Base-by-base conservation (phyloP, 768 basidiomycete genomes). In the Leccinum aurantiacum region DNA sequence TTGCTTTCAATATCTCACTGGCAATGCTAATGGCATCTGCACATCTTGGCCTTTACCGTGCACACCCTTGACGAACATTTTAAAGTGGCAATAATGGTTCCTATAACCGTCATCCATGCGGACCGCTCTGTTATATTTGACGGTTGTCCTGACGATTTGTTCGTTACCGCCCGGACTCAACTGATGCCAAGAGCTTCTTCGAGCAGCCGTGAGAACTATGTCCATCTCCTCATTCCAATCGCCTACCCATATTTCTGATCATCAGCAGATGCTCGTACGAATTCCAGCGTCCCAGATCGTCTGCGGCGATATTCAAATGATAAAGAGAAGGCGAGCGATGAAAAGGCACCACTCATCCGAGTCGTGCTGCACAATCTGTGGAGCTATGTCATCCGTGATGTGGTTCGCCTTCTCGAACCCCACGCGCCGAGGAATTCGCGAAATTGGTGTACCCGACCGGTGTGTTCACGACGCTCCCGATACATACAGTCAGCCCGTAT, bases 391-490 rank as follows among this genome's bases (percentile, higher is more conserved):
- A 65, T 71, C 13, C n/a, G 50, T 24, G 61, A 62, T 2, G 63
- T 74, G 5, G 63, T 65, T 17, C 35, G 60, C 22, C 15, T 48
- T 37, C 65, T 75, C 24, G 52, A 57, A 29, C 59, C 33, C 6
- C 60, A 56, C 2, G 51, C 51, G 19, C 59, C 59, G 22, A 57
- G 41, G 48, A 53, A 60, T 38, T 69, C 67, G 29, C 65, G 63
- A 4, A 60, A 64, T 11, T 74, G 72, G 71, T 73, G 73, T 74
- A 68, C 47, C 73, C 72, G 11, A 71, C 66, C 0, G 60, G 65
- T 1, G n/a, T 14, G 8, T 65, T 74, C 27, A 65, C 65, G 7
- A 57, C 58, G 9, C 60, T 74, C 49, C 74, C 74, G 2, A 53
- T 75, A 27, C 74, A 74, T 44, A 70, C 74, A 9, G 70, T 70